phyloP scores from a whole-genome alignment of 768 basidiomycete species.

The Termitomyces sp. region DNA sequence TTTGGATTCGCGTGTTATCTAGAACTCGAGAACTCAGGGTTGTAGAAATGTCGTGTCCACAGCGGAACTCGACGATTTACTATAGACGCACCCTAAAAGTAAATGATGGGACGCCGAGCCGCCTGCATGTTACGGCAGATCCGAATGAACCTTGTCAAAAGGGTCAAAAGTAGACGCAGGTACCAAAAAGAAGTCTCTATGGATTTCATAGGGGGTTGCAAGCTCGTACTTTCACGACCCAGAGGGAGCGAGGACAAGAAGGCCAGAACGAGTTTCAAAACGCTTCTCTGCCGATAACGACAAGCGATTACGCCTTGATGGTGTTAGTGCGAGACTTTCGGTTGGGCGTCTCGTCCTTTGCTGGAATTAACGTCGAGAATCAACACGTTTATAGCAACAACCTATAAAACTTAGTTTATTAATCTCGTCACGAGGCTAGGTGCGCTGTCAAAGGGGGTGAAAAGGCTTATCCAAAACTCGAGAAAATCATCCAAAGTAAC shows the following conservation, averaged over 20 bases:
- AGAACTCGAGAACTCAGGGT: conserved; percentile 5
- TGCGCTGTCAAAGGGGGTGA: neutral
- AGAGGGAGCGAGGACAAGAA: neutral
- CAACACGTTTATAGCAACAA: neutral
- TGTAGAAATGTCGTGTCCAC: neutral
- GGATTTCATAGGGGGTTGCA: neutral
- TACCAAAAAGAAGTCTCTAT: too few relatives aligned
- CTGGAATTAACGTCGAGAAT: neutral
- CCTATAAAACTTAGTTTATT: neutral
- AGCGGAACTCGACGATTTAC: neutral
- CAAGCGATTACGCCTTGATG: neutral
- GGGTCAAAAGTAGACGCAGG: neutral
- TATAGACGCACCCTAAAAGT: neutral
- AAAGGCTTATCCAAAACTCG: neutral
- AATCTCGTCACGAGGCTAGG: neutral
- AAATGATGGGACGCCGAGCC: neutral
- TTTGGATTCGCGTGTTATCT: neutral
- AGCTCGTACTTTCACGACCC: neutral
- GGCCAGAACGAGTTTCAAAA: neutral
- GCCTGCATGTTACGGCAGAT: neutral
- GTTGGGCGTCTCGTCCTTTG: neutral
- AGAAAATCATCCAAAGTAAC: neutral
- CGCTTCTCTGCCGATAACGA: neutral
- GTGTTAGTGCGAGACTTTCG: neutral
- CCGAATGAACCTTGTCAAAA: neutral